A percentile compares a stretch with the other conserved stretches of the same genome.
Conservation (phyloP, 495 filamentous ascomycete genomes). For the Lepraria neglecta region DNA sequence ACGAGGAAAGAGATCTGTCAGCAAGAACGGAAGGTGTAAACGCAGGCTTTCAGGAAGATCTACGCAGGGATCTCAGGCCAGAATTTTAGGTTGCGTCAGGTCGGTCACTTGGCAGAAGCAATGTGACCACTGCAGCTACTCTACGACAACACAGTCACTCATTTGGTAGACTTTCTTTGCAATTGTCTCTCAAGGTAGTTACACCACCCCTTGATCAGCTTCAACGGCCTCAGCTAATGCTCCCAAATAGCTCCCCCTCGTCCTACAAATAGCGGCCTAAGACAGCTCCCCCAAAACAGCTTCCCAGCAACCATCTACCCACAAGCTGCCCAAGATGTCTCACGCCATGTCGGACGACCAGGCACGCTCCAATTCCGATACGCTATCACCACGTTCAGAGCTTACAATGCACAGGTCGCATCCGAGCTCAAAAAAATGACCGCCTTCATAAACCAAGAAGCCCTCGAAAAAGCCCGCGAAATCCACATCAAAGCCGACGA, state of each 20-base stretch:
- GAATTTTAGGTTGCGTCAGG: neutral
- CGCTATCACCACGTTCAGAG: neutral
- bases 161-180: neutral
- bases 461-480: conserved; percentile 89
- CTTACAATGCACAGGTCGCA: conserved; percentile 57
- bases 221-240: neutral
- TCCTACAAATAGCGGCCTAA: neutral
- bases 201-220: neutral
- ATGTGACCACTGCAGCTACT: neutral
- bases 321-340: conserved; percentile 59
- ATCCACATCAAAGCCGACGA: conserved; percentile 97
- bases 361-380: conserved; percentile 44
- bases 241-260: neutral
- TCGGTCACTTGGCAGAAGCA: conserved; percentile 7
- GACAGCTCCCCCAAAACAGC: neutral
- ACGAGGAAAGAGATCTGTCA: neutral
- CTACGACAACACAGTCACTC: conserved; percentile 1
- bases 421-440: conserved; percentile 99
- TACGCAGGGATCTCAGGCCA: neutral
- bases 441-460: conserved; percentile 99
- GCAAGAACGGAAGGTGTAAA: neutral
- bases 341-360: conserved; percentile 96
- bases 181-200: neutral
- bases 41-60: conserved; percentile 4
- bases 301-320: neutral